Evolutionary conservation across 495 filamentous ascomycete species (phyloP).

Genomic region (Aspergillus carlsbadensis): DNA sequence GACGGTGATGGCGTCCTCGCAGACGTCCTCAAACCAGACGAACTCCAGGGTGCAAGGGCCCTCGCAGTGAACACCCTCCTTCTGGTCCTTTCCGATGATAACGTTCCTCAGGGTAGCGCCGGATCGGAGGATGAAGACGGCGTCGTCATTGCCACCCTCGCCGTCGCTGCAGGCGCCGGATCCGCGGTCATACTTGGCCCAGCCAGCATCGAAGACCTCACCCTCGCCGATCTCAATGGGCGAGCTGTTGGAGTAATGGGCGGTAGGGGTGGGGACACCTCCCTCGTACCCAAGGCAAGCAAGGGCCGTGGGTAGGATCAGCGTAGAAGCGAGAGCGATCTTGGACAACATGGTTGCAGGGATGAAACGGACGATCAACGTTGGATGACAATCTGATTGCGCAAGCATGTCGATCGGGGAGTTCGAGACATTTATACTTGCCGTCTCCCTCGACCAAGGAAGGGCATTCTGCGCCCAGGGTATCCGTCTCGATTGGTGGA

Average conservation of each 20-base stretch:
- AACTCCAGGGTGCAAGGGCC: slow-evolving; percentile 18
- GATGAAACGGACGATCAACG: not conserved
- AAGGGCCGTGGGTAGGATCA: slow-evolving; percentile 13
- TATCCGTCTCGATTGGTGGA: slow-evolving; percentile 7
- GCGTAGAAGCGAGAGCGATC: slow-evolving; percentile 1
- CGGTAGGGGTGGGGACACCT: slow-evolving; percentile 16
- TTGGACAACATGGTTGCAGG: slow-evolving; percentile 6
- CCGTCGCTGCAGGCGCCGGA: slow-evolving; percentile 14
- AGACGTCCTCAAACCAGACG: slow-evolving; percentile 24
- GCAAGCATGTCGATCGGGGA: slow-evolving; percentile 1
- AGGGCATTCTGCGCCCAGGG: not conserved
- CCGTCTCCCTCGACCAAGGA: not conserved
- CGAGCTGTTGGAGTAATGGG: slow-evolving; percentile 13
- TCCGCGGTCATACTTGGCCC: slow-evolving; percentile 23
- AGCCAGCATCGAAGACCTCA: slow-evolving; percentile 18
- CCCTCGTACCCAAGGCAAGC: slow-evolving; percentile 22
- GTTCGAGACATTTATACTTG: slow-evolving; percentile 5
- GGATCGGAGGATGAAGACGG: slow-evolving; percentile 18
- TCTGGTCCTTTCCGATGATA: slow-evolving; percentile 21
- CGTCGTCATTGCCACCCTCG: slow-evolving; percentile 16
- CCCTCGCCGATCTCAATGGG: slow-evolving; percentile 18
- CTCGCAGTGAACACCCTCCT: slow-evolving; percentile 21
- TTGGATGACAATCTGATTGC: slow-evolving; percentile 1
- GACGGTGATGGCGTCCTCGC: slow-evolving; percentile 22
- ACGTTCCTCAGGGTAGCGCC: slow-evolving; percentile 21